Conservation (phyloP, 495 filamentous ascomycete genomes). For the Talaromyces trachyspermus region DNA sequence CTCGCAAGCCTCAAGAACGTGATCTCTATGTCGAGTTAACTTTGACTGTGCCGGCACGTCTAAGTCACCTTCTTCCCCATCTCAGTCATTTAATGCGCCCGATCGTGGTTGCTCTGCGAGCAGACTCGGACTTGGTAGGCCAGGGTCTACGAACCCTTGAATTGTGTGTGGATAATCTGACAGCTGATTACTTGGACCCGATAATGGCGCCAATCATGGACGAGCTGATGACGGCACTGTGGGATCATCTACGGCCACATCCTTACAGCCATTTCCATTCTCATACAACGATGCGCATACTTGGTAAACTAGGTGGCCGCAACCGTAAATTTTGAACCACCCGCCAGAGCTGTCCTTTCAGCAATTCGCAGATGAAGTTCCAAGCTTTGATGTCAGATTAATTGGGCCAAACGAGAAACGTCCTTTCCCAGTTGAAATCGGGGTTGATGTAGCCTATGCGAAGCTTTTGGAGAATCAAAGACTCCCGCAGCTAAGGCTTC, state of each 20-base stretch:
- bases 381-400: slow-evolving; percentile 80
- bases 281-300: slow-evolving; percentile 96
- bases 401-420: slow-evolving; percentile 82
- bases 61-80: slow-evolving; percentile 96
- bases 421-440: slow-evolving; percentile 76
- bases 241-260: slow-evolving; percentile 84
- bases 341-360: slow-evolving; percentile 74
- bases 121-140: slow-evolving; percentile 85
- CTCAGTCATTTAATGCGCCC: slow-evolving; percentile 96
- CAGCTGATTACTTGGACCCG: slow-evolving; percentile 93
- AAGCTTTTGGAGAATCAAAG: slow-evolving; percentile 78
- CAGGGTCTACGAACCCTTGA: slow-evolving; percentile 92
- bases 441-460: slow-evolving; percentile 79
- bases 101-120: slow-evolving; percentile 85
- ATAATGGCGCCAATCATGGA: slow-evolving; percentile 99
- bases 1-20: slow-evolving; percentile 79
- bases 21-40: slow-evolving; percentile 97
- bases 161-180: slow-evolving; percentile 95
- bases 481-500: slow-evolving; percentile 56
- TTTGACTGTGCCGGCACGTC: slow-evolving; percentile 86
- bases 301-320: slow-evolving; percentile 92
- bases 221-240: slow-evolving; percentile 93
- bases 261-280: slow-evolving; percentile 96
- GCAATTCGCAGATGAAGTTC: slow-evolving; percentile 75
- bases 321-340: slow-evolving; percentile 92